These are phyloP conservation scores for Lachnellula arida DNA, from an alignment of 2,329 filamentous ascomycete species.

Conservation along the genomic window DNA sequence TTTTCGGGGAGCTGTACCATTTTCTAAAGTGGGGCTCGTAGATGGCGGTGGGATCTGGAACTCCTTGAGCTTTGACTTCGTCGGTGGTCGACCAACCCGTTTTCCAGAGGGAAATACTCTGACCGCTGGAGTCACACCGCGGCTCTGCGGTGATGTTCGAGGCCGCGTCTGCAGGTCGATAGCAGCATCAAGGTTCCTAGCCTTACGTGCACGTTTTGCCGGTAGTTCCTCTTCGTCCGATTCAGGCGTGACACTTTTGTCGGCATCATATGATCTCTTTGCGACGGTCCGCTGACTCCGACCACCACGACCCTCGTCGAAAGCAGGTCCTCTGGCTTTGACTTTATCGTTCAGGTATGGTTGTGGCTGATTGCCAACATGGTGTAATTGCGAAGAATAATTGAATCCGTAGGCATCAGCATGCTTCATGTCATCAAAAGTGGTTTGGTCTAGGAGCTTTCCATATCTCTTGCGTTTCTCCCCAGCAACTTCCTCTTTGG, in stretches of 20 bases:
- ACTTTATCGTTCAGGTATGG: conserved; percentile 11
- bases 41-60: conserved; percentile 19
- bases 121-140: conserved; percentile 19
- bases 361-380: conserved; percentile 55
- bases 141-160: conserved; percentile 12
- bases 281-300: conserved; percentile 22
- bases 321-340: conserved; percentile 8
- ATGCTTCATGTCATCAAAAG: conserved; percentile 43
- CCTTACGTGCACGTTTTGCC: conserved; percentile 25
- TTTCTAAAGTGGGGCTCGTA: conserved; percentile 9
- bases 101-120: conserved; percentile 30
- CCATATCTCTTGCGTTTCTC: conserved; percentile 22
- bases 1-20: conserved; percentile 11
- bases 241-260: conserved; percentile 20
- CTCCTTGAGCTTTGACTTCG: conserved; percentile 27
- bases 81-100: conserved; percentile 30
- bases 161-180: conserved; percentile 11
- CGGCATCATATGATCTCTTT: conserved; percentile 20
- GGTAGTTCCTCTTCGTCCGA: conserved; percentile 26
- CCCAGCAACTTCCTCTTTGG: conserved; percentile 23
- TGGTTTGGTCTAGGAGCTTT: conserved; percentile 20
- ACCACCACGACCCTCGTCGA: conserved; percentile 21
- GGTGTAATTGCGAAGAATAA: conserved; percentile 53
- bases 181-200: conserved; percentile 19
- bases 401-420: conserved; percentile 57